Conservation (phyloP, 2,329 filamentous ascomycete species). For the Myriosclerotinia scirpicola region DNA sequence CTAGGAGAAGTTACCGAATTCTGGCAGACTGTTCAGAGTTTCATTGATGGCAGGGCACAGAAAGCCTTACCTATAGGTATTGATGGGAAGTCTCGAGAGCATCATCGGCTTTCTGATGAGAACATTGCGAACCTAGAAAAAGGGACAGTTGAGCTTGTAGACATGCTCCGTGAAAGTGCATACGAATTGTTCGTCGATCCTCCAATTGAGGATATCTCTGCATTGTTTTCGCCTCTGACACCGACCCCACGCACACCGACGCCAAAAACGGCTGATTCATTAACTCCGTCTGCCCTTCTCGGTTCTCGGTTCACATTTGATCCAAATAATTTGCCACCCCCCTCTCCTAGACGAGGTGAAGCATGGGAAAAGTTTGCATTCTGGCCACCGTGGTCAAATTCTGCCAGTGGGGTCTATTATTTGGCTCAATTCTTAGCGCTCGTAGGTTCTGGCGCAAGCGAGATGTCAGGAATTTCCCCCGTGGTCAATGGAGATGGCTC, state of each 20-base stretch:
- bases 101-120: conserved; percentile 75
- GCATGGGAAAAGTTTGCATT: conserved; percentile 93
- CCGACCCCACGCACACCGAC: conserved; percentile 68
- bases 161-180: conserved; percentile 76
- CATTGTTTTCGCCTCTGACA: conserved; percentile 79
- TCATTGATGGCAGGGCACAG: conserved; percentile 84
- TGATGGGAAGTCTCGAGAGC: conserved; percentile 75
- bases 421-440: conserved; percentile 78
- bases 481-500: conserved; percentile 56
- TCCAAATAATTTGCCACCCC: conserved; percentile 70
- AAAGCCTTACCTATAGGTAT: conserved; percentile 75
- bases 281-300: conserved; percentile 57
- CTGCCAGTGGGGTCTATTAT: conserved; percentile 87
- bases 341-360: conserved; percentile 76
- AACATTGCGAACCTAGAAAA: conserved; percentile 72
- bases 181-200: conserved; percentile 81
- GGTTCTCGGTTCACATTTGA: conserved; percentile 81
- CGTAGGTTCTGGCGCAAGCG: conserved; percentile 82
- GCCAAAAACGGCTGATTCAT: conserved; percentile 53
- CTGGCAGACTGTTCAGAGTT: conserved; percentile 88
- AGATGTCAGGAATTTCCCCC: conserved; percentile 75
- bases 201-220: conserved; percentile 86
- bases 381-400: conserved; percentile 92
- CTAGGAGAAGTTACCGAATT: conserved; percentile 90
- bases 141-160: conserved; percentile 78